Conservation (phyloP, 2,329 filamentous ascomycete species). For the Phialophora expanda region DNA sequence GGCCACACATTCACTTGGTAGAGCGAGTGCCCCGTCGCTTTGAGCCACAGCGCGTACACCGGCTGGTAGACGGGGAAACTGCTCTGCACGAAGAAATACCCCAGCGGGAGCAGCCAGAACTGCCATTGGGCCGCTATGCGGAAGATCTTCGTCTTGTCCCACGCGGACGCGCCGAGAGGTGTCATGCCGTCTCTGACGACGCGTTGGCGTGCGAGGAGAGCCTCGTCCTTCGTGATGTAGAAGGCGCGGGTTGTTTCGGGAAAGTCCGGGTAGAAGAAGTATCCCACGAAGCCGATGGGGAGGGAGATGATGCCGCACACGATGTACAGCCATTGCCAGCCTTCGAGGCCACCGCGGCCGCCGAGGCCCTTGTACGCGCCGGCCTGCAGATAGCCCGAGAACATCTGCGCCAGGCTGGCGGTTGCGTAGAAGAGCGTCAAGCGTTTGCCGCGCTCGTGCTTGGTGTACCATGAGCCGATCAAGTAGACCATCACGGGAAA, state of each 20-base stretch:
- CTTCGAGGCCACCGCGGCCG: conserved; percentile 54
- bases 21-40: conserved; percentile 46
- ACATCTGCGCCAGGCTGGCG: conserved; percentile 51
- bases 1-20: conserved; percentile 55
- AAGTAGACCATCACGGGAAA: conserved; percentile 50
- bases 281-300: conserved; percentile 52
- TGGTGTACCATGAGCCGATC: conserved; percentile 59
- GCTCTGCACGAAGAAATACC: conserved; percentile 49
- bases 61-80: conserved; percentile 50
- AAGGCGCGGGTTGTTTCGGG: conserved; percentile 51
- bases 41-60: conserved; percentile 52
- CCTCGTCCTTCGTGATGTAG: conserved; percentile 46
- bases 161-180: conserved; percentile 47
- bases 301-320: conserved; percentile 50
- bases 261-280: conserved; percentile 53
- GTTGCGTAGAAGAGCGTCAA: conserved; percentile 59
- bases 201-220: conserved; percentile 35
- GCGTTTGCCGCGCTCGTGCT: conserved; percentile 57
- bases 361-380: conserved; percentile 56
- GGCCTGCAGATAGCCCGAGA: conserved; percentile 61
- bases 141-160: conserved; percentile 43
- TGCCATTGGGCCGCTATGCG: conserved; percentile 53
- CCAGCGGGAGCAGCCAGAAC: conserved; percentile 52
- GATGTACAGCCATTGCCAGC: conserved; percentile 50
- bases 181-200: conserved; percentile 47